phyloP scores from a whole-genome alignment of 208 protist genomes.

The Leishmania gerbilli region DNA sequence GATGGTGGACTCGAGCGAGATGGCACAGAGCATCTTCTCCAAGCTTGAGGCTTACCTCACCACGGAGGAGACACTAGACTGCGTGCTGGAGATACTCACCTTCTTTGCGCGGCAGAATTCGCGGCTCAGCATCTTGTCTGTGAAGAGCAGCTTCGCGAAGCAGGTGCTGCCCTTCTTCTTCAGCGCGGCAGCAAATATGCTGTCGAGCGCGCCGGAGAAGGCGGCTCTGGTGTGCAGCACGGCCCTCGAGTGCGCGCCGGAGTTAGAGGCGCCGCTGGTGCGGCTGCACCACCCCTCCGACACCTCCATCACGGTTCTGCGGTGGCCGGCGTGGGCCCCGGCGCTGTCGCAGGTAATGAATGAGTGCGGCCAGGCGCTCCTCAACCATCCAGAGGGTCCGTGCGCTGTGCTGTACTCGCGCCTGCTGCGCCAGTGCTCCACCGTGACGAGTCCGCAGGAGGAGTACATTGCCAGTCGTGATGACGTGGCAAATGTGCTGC shows the following conservation, averaged over 20 bases:
- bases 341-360: constrained; percentile 49
- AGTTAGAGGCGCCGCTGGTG: constrained; percentile 28
- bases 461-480: constrained; percentile 47
- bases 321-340: constrained; percentile 56
- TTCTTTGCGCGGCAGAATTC: constrained; percentile 66
- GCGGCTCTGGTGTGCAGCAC: constrained; percentile 66
- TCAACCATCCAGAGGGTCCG: constrained; percentile 40
- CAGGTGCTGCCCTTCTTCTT: constrained; percentile 79
- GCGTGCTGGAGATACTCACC: constrained; percentile 69
- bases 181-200: constrained; percentile 35
- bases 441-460: constrained; percentile 55
- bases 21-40: constrained; percentile 36
- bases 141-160: constrained; percentile 47
- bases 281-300: constrained; percentile 53
- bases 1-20: constrained; percentile 28
- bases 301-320: constrained; percentile 52
- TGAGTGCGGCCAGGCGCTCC: constrained; percentile 47
- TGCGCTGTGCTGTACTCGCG: constrained; percentile 32
- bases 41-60: constrained; percentile 57
- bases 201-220: constrained; percentile 19
- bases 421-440: constrained; percentile 63
- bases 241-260: constrained; percentile 57
- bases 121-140: constrained; percentile 44
- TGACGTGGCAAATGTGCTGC: constrained; percentile 38
- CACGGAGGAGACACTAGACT: constrained; percentile 66